Conservation (phyloP, 1,284 basidiomycete genomes). For the Leucoagaricus sp. region DNA sequence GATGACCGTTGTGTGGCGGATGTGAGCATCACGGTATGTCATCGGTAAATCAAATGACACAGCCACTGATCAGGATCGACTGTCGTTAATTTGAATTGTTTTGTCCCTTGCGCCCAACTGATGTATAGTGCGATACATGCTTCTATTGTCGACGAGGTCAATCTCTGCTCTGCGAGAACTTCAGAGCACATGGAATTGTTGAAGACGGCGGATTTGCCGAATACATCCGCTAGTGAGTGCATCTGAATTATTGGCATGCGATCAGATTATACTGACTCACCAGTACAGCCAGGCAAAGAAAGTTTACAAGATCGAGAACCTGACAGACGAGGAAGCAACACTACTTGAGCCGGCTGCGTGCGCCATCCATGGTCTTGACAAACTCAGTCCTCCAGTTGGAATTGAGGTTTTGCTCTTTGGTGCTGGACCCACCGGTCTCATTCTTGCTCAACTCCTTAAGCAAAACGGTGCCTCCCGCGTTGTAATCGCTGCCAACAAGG, state of each 20-base stretch:
- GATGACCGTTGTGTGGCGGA: conserved; percentile 85
- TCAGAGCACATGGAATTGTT: conserved; percentile 75
- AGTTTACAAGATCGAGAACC: conserved; percentile 83
- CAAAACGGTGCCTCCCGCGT: conserved; percentile 80
- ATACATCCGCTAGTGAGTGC: conserved; percentile 75
- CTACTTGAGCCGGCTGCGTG: conserved; percentile 88
- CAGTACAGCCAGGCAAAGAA: conserved; percentile 59
- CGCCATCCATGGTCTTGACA: conserved; percentile 88
- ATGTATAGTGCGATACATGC: conserved; percentile 69
- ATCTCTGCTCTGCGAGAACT: conserved; percentile 78
- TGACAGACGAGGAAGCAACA: conserved; percentile 85
- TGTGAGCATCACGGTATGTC: conserved; percentile 30
- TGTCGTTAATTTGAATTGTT: no score
- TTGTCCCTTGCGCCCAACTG: conserved; percentile 19
- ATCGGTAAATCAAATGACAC: conserved; percentile 6
- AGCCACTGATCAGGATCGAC: conserved; percentile 17
- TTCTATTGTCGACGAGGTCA: conserved; percentile 84
- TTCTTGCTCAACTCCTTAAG: conserved; percentile 86
- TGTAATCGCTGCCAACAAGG: conserved; percentile 83
- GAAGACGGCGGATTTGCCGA: conserved; percentile 85
- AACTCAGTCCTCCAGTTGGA: conserved; percentile 77
- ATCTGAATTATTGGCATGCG: not conserved
- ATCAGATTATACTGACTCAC: not conserved
- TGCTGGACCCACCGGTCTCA: conserved; percentile 75
- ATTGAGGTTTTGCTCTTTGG: conserved; percentile 80